Base-by-base conservation (phyloP, 768 basidiomycete genomes). In the Fistulinella prunicolor region DNA sequence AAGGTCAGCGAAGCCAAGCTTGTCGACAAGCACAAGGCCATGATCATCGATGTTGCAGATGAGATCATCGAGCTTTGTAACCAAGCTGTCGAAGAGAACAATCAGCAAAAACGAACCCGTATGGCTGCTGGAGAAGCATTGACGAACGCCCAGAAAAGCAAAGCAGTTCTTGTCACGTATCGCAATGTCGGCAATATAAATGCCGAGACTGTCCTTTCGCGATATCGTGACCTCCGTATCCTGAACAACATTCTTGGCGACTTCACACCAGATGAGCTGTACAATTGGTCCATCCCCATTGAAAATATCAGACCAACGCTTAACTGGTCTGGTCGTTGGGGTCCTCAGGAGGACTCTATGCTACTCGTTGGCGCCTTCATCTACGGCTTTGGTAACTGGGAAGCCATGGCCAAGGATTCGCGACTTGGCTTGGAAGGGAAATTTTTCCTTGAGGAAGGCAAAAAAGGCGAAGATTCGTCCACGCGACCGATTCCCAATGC, bases 321-420 rank as follows among this genome's bases (percentile, higher is more conserved):
- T 43, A 94, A 94, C 63, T 98, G 96, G 95, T 92, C 90, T 32
- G 93, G 94, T 49, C 85, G 91, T 38, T 99, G 96, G 96, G 85
- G 83, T 16, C 81, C 86, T 26, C 81, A 83, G 52, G 94, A 98
- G 56, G 96, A 99, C 66, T 85, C 94, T 4, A 90, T 94, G 83
- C 77, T 99, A 16, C 80, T 99, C 30, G 86, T 97, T 39, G 96
- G 96, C 29, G 92, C 96, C 9, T 97, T 79, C 74, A 61, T 86
- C 17, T 87, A 98, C 58, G 96, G 96, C 17, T 95, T 98, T 63
- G 95, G 94, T 13, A 90, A 88, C 61, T 99, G 96, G 96, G 96
- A 98, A 63, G 79, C 80, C 21, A 98, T 98, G 77, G 81, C 83
- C 47, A 90, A 94, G 70, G 96, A 99, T 64, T 67, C 81, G 12